Evolutionary conservation across 768 basidiomycete species (phyloP).

Genomic region (Hydnomerulius pinastri): DNA sequence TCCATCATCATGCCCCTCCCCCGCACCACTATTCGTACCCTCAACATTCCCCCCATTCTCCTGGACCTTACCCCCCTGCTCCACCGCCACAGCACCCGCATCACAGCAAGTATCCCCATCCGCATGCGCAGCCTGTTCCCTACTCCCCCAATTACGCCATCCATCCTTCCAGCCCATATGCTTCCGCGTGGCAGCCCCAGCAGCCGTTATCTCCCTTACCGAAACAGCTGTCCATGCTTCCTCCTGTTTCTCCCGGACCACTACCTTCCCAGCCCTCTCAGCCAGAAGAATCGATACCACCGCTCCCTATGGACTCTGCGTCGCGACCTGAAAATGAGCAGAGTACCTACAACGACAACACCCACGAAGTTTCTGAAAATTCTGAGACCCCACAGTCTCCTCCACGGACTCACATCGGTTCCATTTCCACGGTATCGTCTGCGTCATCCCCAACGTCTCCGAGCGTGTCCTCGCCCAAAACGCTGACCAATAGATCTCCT

Average conservation of each 20-base stretch:
- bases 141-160: constrained; percentile 29
- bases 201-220: constrained; percentile 59
- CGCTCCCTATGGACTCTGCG: neutral
- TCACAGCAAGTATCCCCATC: constrained; percentile 34
- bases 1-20: constrained; percentile 29
- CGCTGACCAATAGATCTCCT: constrained; percentile 3
- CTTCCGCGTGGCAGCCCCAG: constrained; percentile 48
- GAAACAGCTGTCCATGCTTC: constrained; percentile 61
- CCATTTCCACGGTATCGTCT: constrained; percentile 1
- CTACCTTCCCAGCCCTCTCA: constrained; percentile 2
- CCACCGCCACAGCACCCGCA: constrained; percentile 24
- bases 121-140: constrained; percentile 40
- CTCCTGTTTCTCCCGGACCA: constrained; percentile 20
- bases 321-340: constrained; percentile 8
- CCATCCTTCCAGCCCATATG: constrained; percentile 31
- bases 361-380: neutral
- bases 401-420: neutral
- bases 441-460: constrained; percentile 7
- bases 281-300: neutral
- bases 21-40: constrained; percentile 39
- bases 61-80: constrained; percentile 22
- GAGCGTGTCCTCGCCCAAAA: neutral
- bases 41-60: constrained; percentile 31
- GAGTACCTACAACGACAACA: neutral
- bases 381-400: constrained; percentile 25